Base-by-base conservation (phyloP, 306 rosid genomes). In the Alnus glutinosa region DNA sequence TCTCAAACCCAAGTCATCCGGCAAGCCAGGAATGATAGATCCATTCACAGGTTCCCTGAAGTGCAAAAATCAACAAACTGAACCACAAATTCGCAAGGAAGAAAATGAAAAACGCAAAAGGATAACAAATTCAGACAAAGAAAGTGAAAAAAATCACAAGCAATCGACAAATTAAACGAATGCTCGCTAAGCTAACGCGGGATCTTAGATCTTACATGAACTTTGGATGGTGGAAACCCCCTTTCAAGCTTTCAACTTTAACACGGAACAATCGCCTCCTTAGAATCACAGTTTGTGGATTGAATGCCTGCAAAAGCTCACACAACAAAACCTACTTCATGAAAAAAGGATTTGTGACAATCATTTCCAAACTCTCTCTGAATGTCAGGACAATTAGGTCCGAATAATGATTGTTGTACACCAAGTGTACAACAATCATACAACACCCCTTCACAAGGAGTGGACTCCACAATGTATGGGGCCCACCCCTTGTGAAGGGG, bases 1-100 rank as follows among this genome's bases (percentile, higher is more conserved):
- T 42, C 76, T 83, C 76, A 83, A 58, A 9, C 82, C 82, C 68
- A 83, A 74, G 57, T 83, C 86, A 39, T 83, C 79, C 34, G 79
- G 79, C 77, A 83, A 78, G 62, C 82, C 86, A 14, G 79, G 82
- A 57, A 83, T 83, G n/a, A 74, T 12, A 67, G 73, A 47, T 30
- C 19, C 73, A 30, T 28, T 47, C 73, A 48, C 3, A 73, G 47
- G n/a, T 30, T 68, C 82, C 82, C 82, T 83, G 16, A 49, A 23
- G n/a, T 13, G 28, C 44, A 74, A 36, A 9, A 10, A 12, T 46
- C 74, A 42, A 69, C 16, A 50, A 9, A 10, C 36, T 59, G 30
- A 59, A 9, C 15, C 9, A 11, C 36, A 28, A 2, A 23, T 23
- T 23, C 9, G 15, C 5, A 59, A 59, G 66, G 13, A 44, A 9